Percentiles rank a stretch among this genome's conserved stretches.
Conservation (phyloP, 2,329 filamentous ascomycete genomes). For the Paecilomyces sp. region DNA sequence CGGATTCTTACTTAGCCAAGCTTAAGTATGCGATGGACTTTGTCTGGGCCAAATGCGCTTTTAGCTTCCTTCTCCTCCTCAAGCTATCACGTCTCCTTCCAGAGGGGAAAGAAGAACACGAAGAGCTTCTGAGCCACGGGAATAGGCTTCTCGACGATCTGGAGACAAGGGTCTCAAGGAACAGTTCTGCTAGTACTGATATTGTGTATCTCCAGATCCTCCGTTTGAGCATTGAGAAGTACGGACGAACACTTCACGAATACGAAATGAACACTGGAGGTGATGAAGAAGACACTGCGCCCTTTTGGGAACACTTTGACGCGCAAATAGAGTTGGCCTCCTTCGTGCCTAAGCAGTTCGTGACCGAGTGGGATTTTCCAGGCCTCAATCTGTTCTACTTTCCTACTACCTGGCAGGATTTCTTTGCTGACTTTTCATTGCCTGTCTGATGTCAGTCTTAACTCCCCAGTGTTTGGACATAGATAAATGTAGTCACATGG, state of each 20-base stretch:
- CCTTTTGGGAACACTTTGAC: constrained; percentile 28
- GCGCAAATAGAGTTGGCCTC: constrained; percentile 44
- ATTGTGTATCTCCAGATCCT: constrained; percentile 46
- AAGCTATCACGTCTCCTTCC: constrained; percentile 46
- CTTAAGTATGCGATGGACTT: constrained; percentile 52
- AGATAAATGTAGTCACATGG: no score
- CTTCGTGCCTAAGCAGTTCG: constrained; percentile 49
- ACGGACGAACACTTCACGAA: constrained; percentile 38
- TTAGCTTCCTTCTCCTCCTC: constrained; percentile 49
- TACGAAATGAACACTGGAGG: constrained; percentile 8
- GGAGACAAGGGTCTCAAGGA: constrained; percentile 18
- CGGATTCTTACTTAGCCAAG: constrained; percentile 42
- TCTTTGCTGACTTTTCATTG: constrained; percentile 39
- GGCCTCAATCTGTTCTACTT: constrained; percentile 47
- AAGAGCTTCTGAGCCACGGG: constrained; percentile 37
- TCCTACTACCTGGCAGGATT: constrained; percentile 41
- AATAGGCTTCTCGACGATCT: constrained; percentile 39
- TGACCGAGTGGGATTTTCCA: constrained; percentile 54
- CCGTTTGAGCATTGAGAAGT: constrained; percentile 45
- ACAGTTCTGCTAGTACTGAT: constrained; percentile 32
- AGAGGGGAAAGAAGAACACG: constrained; percentile 30
- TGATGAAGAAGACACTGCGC: constrained; percentile 11
- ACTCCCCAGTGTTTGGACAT: not conserved
- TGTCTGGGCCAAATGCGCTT: constrained; percentile 53
- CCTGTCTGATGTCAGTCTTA: constrained; percentile 9